Evolutionary conservation across 2,329 filamentous ascomycete species (phyloP).

Genomic region (Epichloe baconii): DNA sequence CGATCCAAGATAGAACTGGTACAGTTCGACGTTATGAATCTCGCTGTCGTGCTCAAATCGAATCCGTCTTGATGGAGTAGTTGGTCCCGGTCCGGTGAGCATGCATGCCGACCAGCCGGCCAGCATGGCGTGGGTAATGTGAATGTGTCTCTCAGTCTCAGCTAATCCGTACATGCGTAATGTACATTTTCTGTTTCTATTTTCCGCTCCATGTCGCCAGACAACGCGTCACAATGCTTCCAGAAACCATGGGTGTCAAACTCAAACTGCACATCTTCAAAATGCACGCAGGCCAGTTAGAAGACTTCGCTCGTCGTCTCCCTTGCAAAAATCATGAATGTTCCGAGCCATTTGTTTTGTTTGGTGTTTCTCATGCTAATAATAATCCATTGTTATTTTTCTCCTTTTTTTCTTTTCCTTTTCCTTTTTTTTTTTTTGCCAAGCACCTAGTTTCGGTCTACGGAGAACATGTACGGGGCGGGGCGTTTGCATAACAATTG

Average conservation of each 20-base stretch:
- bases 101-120: not conserved
- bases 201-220: not conserved
- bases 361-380: too few species aligned
- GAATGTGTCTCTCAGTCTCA: not conserved
- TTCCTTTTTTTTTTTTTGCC: not conserved
- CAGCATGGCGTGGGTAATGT: not conserved
- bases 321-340: too few species aligned
- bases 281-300: too few species aligned
- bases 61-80: not conserved
- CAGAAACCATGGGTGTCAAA: too few species aligned
- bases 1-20: not conserved
- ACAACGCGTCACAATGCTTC: not conserved
- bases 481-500: too few species aligned
- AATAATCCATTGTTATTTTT: not conserved
- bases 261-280: too few species aligned
- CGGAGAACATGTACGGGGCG: not conserved
- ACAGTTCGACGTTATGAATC: not conserved
- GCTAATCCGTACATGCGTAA: too few species aligned
- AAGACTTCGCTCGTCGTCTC: too few species aligned
- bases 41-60: not conserved
- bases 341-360: too few species aligned
- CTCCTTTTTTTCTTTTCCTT: too few species aligned
- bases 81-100: not conserved
- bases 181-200: not conserved
- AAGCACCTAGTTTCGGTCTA: not conserved